Percentiles rank a stretch among this genome's conserved stretches.
Conservation (phyloP, 352 stramenopile genomes). For the Phytophthora meadii region DNA sequence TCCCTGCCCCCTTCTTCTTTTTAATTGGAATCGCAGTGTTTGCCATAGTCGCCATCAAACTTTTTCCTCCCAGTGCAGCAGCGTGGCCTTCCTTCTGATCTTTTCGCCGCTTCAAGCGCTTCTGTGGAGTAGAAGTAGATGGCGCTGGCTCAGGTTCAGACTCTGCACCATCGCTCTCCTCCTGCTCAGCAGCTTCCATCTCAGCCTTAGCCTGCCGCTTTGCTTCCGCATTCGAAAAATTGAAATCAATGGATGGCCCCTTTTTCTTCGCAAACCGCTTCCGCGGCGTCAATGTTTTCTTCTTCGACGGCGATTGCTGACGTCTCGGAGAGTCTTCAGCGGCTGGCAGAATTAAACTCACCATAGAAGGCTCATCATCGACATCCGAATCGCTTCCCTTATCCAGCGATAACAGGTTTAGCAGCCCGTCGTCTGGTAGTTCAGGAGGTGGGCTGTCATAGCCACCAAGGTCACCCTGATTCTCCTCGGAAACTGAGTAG, state of each 20-base stretch:
- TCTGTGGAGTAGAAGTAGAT: slow-evolving; percentile 29
- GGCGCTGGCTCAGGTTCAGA: slow-evolving; percentile 26
- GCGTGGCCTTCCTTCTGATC: slow-evolving; percentile 21
- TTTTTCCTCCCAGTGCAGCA: slow-evolving; percentile 6
- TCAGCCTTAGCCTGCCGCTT: slow-evolving; percentile 38
- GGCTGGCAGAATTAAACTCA: slow-evolving; percentile 63
- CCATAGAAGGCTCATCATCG: slow-evolving; percentile 49
- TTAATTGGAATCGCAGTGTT: slow-evolving; percentile 22
- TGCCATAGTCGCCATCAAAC: slow-evolving; percentile 25
- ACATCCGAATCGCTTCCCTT: slow-evolving; percentile 61
- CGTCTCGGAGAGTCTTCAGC: slow-evolving; percentile 34
- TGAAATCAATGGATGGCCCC: slow-evolving; percentile 45
- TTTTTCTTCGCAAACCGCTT: slow-evolving; percentile 39
- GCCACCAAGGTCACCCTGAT: slow-evolving; percentile 22
- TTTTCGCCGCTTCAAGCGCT: slow-evolving; percentile 48
- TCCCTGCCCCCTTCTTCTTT: slow-evolving; percentile 11
- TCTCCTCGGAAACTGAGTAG: slow-evolving; percentile 21
- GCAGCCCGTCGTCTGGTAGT: slow-evolving; percentile 52
- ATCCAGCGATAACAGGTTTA: slow-evolving; percentile 60
- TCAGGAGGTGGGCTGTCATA: slow-evolving; percentile 31
- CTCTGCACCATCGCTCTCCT: slow-evolving; percentile 29
- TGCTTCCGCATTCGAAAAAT: slow-evolving; percentile 57
- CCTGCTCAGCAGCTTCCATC: slow-evolving; percentile 31
- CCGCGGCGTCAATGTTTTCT: slow-evolving; percentile 29
- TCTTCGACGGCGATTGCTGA: slow-evolving; percentile 28